Evolutionary conservation across 2,329 filamentous ascomycete genomes (phyloP).

Genomic region (Colletotrichum liaoningense): DNA sequence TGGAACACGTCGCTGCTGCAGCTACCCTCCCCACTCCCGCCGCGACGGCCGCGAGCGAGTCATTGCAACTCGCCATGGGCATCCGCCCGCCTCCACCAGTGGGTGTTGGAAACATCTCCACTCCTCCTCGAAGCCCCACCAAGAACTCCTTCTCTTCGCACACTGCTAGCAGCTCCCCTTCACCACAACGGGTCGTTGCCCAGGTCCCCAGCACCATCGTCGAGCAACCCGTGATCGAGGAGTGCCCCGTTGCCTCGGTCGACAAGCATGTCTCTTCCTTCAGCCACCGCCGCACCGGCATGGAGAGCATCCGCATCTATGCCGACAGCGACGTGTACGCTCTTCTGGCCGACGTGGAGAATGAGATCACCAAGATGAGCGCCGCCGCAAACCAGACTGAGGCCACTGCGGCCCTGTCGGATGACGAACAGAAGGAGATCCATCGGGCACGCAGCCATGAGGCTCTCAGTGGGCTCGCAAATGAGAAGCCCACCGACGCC

Average conservation of each 20-base stretch:
- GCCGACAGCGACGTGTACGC: constrained; percentile 75
- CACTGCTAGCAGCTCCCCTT: constrained; percentile 53
- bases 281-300: constrained; percentile 51
- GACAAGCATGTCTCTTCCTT: constrained; percentile 42
- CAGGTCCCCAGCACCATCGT: constrained; percentile 68
- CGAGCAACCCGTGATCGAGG: constrained; percentile 62
- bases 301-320: constrained; percentile 77
- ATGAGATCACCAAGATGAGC: constrained; percentile 63
- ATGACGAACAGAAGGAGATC: constrained; percentile 53
- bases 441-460: constrained; percentile 65
- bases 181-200: constrained; percentile 62
- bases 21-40: constrained; percentile 59
- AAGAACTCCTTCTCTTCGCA: constrained; percentile 53
- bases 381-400: constrained; percentile 43
- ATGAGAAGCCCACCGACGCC: constrained; percentile 37
- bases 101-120: constrained; percentile 58
- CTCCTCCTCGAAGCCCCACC: constrained; percentile 70
- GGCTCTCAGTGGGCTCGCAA: constrained; percentile 52
- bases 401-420: constrained; percentile 46
- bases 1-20: constrained; percentile 84
- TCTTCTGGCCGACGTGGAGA: constrained; percentile 75
- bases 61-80: constrained; percentile 55
- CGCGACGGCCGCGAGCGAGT: constrained; percentile 49
- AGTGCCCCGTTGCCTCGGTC: constrained; percentile 45
- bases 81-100: constrained; percentile 43